Evolutionary conservation across 2,329 filamentous ascomycete genomes (phyloP).

Genomic region (Phialocephala subalpina): DNA sequence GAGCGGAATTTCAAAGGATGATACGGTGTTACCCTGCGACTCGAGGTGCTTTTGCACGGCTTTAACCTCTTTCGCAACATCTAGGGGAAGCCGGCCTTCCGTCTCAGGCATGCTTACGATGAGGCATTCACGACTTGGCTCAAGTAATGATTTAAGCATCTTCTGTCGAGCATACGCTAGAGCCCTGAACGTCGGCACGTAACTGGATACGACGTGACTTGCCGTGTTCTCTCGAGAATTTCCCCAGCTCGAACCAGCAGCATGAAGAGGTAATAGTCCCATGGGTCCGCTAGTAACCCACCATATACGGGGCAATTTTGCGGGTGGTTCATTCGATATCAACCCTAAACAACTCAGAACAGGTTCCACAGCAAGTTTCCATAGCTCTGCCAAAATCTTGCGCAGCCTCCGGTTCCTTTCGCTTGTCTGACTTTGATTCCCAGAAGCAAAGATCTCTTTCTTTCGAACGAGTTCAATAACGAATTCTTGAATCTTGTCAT

Average conservation of each 20-base stretch:
- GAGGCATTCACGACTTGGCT: background rate
- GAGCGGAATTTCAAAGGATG: background rate
- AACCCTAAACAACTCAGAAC: background rate
- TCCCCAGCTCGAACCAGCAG: background rate
- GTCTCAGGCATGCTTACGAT: background rate
- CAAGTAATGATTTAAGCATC: background rate
- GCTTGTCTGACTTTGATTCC: background rate
- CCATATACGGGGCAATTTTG: background rate
- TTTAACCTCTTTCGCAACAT: background rate
- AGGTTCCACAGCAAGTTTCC: conserved; percentile 6
- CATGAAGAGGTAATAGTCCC: conserved; percentile 1
- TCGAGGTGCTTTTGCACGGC: background rate
- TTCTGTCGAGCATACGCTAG: conserved; percentile 5
- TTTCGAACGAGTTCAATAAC: background rate
- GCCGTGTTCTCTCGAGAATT: background rate
- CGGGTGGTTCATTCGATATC: background rate
- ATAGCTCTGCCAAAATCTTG: background rate
- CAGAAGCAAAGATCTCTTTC: background rate
- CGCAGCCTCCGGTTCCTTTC: background rate
- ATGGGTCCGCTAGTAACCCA: conserved; percentile 8
- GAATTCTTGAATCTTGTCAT: background rate
- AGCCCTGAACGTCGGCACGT: conserved; percentile 3
- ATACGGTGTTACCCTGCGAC: background rate
- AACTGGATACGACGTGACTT: conserved; percentile 6
- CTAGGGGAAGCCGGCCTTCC: background rate